Evolutionary conservation across 2,329 filamentous ascomycete genomes (phyloP), one percentile per base, ranked within the genome.

Genomic region (Stagonosporopsis rhizophila): DNA sequence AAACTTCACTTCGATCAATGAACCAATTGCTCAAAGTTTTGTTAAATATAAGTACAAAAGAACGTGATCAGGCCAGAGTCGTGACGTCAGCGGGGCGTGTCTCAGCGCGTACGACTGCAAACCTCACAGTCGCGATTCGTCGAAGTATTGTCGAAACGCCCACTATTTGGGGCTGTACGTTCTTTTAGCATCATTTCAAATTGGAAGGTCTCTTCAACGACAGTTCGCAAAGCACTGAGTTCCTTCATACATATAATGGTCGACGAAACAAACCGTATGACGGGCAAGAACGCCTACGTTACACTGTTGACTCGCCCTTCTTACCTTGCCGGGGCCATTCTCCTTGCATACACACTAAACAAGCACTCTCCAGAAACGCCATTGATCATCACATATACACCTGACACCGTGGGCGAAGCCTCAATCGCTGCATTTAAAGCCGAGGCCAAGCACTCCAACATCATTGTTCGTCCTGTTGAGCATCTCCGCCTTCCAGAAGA

Each of bases 271-370:
- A 50, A 15, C 27, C 37, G 46, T 17, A 56, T 28, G 6, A 48
- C 44, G 17, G 35, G 41, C 14, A 63, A 52, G 47, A 60, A 75
- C 49, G 79, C 79, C 3, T 84, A 82, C 67, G 77, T 79, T 17
- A 84, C 82, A 1, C 75, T 84, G 27, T 77, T 84, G 28, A 84
- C 82, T 1, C 76, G 79, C n/a, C 72, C 79, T 4, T 80, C 78
- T 19, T 84, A 84, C 63, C 76, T 85, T 6, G 78, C 82, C 14
- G 82, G 82, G 32, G 81, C 82, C 11, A 72, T 83, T 7, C 72
- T 83, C 9, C 78, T 84, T 11, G 78, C 81, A 11, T 74, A 83
- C 62, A 81, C 81, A 4, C 73, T 85, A 5, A 69, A 76, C 40
- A 78, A 78, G 57, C 77, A 81, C 51, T 73, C 72, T 4, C 79